Evolutionary conservation across 805 yeast species (phyloP).

Genomic region (Metschnikowia peoriensis): DNA sequence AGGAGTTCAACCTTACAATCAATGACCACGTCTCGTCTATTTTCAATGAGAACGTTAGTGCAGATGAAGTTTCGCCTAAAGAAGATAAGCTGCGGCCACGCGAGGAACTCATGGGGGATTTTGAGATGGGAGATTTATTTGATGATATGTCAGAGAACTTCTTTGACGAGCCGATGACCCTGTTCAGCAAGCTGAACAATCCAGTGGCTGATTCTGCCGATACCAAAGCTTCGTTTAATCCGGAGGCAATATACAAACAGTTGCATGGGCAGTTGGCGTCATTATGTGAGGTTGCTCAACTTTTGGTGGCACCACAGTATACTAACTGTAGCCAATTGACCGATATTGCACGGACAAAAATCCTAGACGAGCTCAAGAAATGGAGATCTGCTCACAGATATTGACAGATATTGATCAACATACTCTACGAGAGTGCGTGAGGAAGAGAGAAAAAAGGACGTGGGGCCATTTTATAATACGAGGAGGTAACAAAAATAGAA

Average conservation of each 20-base stretch:
- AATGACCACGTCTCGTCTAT: slow-evolving; percentile 17
- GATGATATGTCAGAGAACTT: slow-evolving; percentile 17
- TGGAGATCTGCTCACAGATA: slow-evolving; percentile 4
- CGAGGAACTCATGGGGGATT: slow-evolving; percentile 15
- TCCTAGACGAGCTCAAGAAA: slow-evolving; percentile 1
- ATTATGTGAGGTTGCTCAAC: neutral
- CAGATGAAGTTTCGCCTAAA: neutral
- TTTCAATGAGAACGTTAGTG: slow-evolving; percentile 10
- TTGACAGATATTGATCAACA: neutral
- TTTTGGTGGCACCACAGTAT: neutral
- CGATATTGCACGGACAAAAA: neutral
- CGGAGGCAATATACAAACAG: neutral
- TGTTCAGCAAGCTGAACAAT: slow-evolving; percentile 3
- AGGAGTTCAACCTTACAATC: slow-evolving; percentile 9
- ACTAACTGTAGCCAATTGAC: neutral
- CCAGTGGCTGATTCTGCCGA: neutral
- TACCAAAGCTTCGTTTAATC: neutral
- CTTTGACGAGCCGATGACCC: slow-evolving; percentile 13
- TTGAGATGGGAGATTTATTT: slow-evolving; percentile 21
- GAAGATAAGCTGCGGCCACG: slow-evolving; percentile 6
- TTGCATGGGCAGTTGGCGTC: neutral
- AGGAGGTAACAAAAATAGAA: neutral
- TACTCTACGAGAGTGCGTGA: neutral
- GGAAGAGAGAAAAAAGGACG: neutral
- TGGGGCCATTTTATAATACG: neutral